Evolutionary conservation across 106 monocot genomes (phyloP), one percentile per base, ranked within the genome.

Genomic region (Xerophyta viscosa): DNA sequence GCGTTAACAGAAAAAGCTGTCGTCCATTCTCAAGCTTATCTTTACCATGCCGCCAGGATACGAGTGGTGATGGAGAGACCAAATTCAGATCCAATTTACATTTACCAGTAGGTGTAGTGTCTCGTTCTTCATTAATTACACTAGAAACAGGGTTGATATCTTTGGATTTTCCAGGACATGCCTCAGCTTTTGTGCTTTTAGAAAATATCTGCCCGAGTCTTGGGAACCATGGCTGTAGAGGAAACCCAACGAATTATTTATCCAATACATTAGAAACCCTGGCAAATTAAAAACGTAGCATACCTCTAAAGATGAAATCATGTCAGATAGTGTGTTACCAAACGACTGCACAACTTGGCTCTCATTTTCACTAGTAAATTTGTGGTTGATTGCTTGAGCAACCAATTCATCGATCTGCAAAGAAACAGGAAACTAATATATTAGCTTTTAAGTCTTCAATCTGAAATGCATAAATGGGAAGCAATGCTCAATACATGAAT

Each of bases 11-110:
- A 70, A 96, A 96, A 8, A 96, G 62, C 59, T 88, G 88, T 44
- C 53, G 88, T 37, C 76, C 88, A 37, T 60, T 58, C 10, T 76
- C 81, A 33, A 78, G 15, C 18, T 48, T 67, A 56, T 84, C 78
- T 23, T 61, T 21, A 46, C 64, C 84, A 24, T 58, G 53, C 29
- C 63, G 84, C 88, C 81, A 88, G 20, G 84, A 76, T n/a, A 88
- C 88, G 30, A 96, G 78, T 4, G 94, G 88, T 22, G 94, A 96
- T 50, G 94, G 81, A 60, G 94, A 96, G 22, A 88, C 75, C 45
- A 71, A 52, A 62, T 69, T 51, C 27, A 58, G 27, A 7, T 73
- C 57, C 47, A 31, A 11, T 41, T 64, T 59, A 27, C 61, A 42
- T 27, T 49, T 56, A 15, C 29, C 50, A 27, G 24, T 24, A 0